Conservation (phyloP, 352 stramenopile species). For the Phytopythium aichiense region DNA sequence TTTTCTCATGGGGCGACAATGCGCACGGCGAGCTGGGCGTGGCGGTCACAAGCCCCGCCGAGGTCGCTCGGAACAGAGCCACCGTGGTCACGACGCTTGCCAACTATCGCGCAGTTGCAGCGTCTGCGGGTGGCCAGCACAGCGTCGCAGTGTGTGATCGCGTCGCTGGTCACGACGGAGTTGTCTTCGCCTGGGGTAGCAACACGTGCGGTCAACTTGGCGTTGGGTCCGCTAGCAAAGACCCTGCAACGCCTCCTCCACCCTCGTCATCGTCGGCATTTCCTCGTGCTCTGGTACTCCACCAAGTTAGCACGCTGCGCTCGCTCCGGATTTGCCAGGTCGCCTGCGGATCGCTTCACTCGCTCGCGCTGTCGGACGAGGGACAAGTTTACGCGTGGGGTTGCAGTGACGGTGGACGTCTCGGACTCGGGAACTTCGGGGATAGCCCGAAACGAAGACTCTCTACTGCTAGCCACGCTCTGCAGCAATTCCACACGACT, state of each 20-base stretch:
- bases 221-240: slow-evolving; percentile 2
- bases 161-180: slow-evolving; percentile 54
- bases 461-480: background rate
- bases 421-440: slow-evolving; percentile 21
- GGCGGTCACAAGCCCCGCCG: slow-evolving; percentile 30
- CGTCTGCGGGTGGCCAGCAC: slow-evolving; percentile 58
- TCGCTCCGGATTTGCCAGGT: slow-evolving; percentile 67
- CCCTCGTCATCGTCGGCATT: slow-evolving; percentile 21
- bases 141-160: slow-evolving; percentile 64
- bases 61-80: slow-evolving; percentile 50
- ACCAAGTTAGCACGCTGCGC: slow-evolving; percentile 48
- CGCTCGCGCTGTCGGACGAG: slow-evolving; percentile 75
- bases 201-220: slow-evolving; percentile 73
- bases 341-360: slow-evolving; percentile 89
- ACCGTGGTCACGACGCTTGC: slow-evolving; percentile 46
- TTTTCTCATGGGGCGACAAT: slow-evolving; percentile 95
- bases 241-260: slow-evolving; percentile 1
- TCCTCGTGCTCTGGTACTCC: slow-evolving; percentile 50
- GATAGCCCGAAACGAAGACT: background rate
- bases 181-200: slow-evolving; percentile 74
- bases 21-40: slow-evolving; percentile 85
- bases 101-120: slow-evolving; percentile 52
- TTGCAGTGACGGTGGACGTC: slow-evolving; percentile 83
- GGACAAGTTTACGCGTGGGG: slow-evolving; percentile 94
- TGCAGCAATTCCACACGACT: slow-evolving; percentile 11